These are phyloP conservation scores for Pseudisothecium myosuroides DNA, from an alignment of 225 moss, liverwort and hornwort species.

Conservation along the genomic window DNA sequence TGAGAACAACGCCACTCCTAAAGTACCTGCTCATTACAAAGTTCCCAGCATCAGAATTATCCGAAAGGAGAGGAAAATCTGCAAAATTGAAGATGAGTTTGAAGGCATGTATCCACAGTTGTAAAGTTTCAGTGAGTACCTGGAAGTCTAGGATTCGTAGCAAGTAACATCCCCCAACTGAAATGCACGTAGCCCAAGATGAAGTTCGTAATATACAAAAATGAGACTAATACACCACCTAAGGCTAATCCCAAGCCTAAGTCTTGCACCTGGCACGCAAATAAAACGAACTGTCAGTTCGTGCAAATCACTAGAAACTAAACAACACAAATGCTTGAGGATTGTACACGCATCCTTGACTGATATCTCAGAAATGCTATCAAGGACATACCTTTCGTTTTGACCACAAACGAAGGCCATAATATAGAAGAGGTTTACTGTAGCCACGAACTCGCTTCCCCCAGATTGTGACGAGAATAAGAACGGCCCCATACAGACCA, in stretches of 20 bases:
- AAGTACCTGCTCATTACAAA: slow-evolving; percentile 15
- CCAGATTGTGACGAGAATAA: slow-evolving; percentile 88
- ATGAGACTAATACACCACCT: slow-evolving; percentile 54
- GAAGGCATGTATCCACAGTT: neutral
- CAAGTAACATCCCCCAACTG: slow-evolving; percentile 40
- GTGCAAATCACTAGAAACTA: neutral
- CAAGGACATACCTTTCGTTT: slow-evolving; percentile 43
- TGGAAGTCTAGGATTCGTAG: slow-evolving; percentile 23
- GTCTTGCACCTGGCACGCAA: slow-evolving; percentile 30
- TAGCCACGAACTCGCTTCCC: slow-evolving; percentile 82
- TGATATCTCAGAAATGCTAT: neutral
- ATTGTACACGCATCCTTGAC: neutral
- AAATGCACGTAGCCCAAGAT: slow-evolving; percentile 55
- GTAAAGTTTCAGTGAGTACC: neutral
- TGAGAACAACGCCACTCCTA: slow-evolving; percentile 41
- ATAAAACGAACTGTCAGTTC: neutral
- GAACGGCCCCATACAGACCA: slow-evolving; percentile 77
- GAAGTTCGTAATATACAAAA: slow-evolving; percentile 42
- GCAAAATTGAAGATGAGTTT: neutral
- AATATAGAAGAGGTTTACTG: slow-evolving; percentile 60
- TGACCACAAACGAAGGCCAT: slow-evolving; percentile 74
- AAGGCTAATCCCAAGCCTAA: slow-evolving; percentile 53
- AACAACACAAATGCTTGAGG: neutral
- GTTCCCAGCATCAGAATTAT: neutral
- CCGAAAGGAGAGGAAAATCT: neutral